These are phyloP conservation scores for Mortierella sp. DNA, from an alignment of 371 early-diverging fungal species.

Conservation along the genomic window DNA sequence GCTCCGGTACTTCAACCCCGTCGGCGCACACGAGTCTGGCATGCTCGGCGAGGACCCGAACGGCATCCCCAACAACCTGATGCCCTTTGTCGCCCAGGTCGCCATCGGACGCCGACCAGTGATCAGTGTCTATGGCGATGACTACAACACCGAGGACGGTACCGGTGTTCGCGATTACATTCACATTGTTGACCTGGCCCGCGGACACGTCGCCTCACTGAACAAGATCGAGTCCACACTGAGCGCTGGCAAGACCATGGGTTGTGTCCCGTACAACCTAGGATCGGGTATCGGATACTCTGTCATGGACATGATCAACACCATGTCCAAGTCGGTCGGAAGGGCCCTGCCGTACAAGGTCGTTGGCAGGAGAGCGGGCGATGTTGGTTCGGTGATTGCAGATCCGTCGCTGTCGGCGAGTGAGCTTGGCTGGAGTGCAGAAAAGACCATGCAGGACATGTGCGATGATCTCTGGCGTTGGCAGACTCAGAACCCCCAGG, in stretches of 20 bases:
- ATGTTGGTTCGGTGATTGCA: constrained; percentile 86
- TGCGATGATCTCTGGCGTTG: constrained; percentile 92
- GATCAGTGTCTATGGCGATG: constrained; percentile 85
- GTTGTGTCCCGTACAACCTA: constrained; percentile 85
- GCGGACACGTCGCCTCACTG: constrained; percentile 89
- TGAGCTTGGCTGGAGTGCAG: constrained; percentile 84
- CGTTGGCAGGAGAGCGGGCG: constrained; percentile 82
- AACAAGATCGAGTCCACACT: constrained; percentile 66
- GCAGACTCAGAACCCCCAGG: constrained; percentile 80
- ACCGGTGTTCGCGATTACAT: constrained; percentile 93
- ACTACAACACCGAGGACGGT: constrained; percentile 91
- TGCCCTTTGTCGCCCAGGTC: constrained; percentile 91
- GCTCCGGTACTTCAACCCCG: constrained; percentile 91
- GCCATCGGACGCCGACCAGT: constrained; percentile 78
- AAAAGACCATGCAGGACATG: constrained; percentile 82
- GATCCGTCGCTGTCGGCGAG: constrained; percentile 77
- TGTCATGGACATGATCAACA: constrained; percentile 89
- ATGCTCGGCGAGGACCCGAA: constrained; percentile 90
- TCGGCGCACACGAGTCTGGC: constrained; percentile 90
- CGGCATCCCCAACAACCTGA: constrained; percentile 89
- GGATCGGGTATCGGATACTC: constrained; percentile 91
- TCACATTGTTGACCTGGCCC: constrained; percentile 91
- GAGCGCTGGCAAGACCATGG: constrained; percentile 25
- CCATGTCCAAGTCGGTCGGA: constrained; percentile 80
- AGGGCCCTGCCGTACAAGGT: constrained; percentile 77